Evolutionary conservation across 2,329 filamentous ascomycete genomes (phyloP).

Genomic region (Clonostachys rhizophaga): DNA sequence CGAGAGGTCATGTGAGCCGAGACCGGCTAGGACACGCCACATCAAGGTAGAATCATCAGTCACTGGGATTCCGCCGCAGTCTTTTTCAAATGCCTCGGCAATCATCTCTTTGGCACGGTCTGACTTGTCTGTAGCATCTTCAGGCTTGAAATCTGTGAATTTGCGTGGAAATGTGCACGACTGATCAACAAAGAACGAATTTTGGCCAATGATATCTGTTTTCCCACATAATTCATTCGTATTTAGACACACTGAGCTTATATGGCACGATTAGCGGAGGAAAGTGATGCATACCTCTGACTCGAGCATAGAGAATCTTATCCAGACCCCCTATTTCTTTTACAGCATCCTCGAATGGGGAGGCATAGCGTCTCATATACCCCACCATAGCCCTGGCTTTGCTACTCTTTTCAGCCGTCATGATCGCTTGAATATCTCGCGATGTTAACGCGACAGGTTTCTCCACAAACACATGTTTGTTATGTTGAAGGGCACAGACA

Average conservation of each 20-base stretch:
- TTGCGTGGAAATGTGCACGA: slow-evolving; percentile 39
- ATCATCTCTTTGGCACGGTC: slow-evolving; percentile 1
- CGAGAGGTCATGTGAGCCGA: slow-evolving; percentile 46
- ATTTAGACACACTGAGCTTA: too few relatives aligned
- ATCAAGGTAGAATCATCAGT: background rate
- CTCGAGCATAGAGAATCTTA: slow-evolving; percentile 49
- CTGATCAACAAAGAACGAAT: slow-evolving; percentile 39
- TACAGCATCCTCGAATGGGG: slow-evolving; percentile 46
- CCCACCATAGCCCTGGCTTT: slow-evolving; percentile 49
- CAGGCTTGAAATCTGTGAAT: slow-evolving; percentile 28
- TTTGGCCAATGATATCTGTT: slow-evolving; percentile 40
- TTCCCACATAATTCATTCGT: too few relatives aligned
- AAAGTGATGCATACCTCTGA: slow-evolving; percentile 12
- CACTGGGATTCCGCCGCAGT: slow-evolving; percentile 2
- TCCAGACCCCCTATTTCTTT: slow-evolving; percentile 46
- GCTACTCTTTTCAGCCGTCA: slow-evolving; percentile 38
- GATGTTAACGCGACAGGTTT: slow-evolving; percentile 50
- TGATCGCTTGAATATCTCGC: slow-evolving; percentile 37
- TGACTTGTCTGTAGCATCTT: slow-evolving; percentile 7
- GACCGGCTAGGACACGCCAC: slow-evolving; percentile 34
- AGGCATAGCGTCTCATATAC: slow-evolving; percentile 57
- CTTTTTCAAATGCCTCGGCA: slow-evolving; percentile 1
- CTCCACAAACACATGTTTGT: slow-evolving; percentile 55
- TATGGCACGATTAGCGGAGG: too few relatives aligned
- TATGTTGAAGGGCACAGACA: slow-evolving; percentile 42